Percentiles rank a stretch among this genome's conserved stretches.
phyloP scores from a whole-genome alignment of 2,329 filamentous ascomycete genomes.

The Rhinocladiella similis region DNA sequence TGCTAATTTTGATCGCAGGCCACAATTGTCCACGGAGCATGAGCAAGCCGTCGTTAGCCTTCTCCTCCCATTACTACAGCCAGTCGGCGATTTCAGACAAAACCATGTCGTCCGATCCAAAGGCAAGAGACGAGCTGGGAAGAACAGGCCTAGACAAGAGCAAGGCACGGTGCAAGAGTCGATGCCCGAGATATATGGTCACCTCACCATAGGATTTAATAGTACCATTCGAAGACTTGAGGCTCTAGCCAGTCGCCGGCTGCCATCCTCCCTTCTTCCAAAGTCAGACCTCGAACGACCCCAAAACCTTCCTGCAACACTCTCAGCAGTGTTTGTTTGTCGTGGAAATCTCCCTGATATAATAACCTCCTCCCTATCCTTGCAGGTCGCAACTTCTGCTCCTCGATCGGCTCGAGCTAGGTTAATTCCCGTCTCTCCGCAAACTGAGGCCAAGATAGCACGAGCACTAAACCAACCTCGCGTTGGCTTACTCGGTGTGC shows the following conservation, averaged over 20 bases:
- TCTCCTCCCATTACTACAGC: conserved; percentile 27
- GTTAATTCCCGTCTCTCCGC: conserved; percentile 18
- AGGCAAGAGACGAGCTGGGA: conserved; percentile 30
- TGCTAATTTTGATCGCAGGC: conserved; percentile 15
- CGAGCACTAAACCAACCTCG: conserved; percentile 23
- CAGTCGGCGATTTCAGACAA: conserved; percentile 42
- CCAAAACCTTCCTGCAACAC: neutral
- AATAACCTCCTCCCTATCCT: conserved; percentile 20
- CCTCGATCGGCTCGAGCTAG: conserved; percentile 7
- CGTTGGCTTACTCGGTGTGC: conserved; percentile 23
- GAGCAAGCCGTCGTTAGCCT: conserved; percentile 19
- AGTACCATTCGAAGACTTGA: conserved; percentile 45
- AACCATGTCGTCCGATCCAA: conserved; percentile 39
- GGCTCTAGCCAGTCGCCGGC: conserved; percentile 31
- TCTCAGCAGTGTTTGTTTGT: conserved; percentile 23
- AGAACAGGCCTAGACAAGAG: conserved; percentile 1
- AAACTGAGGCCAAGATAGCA: conserved; percentile 21
- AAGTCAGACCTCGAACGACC: neutral
- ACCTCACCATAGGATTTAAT: conserved; percentile 48
- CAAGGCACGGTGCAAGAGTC: conserved; percentile 23
- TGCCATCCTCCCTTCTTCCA: conserved; percentile 10
- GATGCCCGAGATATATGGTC: conserved; percentile 32
- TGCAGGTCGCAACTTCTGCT: conserved; percentile 21
- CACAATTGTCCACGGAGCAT: conserved; percentile 10
- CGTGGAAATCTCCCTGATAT: conserved; percentile 22